Evolutionary conservation across 1,284 basidiomycete species (phyloP).

Genomic region (Fomitopsis schrenkii): DNA sequence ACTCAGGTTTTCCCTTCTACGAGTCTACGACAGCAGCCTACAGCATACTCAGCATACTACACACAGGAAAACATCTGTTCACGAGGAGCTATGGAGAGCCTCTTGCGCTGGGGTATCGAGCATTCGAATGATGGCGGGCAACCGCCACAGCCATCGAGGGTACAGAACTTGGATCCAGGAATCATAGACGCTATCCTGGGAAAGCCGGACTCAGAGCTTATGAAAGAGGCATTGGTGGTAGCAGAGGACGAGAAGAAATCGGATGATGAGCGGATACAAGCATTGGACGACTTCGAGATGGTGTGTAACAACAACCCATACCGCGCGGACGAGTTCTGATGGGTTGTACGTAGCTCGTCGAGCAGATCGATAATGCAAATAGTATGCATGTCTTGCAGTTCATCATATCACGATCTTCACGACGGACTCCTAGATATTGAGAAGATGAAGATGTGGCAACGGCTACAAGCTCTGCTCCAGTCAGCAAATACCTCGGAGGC

Average conservation of each 20-base stretch:
- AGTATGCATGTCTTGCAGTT: conserved; percentile 40
- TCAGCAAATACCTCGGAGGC: conserved; percentile 50
- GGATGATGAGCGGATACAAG: conserved; percentile 70
- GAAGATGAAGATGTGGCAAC: conserved; percentile 83
- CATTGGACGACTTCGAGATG: conserved; percentile 96
- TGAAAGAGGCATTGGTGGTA: conserved; percentile 82
- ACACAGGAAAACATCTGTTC: neutral
- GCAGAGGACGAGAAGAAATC: conserved; percentile 61
- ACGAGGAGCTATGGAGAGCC: conserved; percentile 53
- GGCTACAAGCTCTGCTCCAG: conserved; percentile 66
- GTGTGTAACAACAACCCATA: conserved; percentile 35
- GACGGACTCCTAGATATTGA: conserved; percentile 59
- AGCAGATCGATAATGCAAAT: conserved; percentile 95
- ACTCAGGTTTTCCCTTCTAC: neutral
- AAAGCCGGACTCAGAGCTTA: conserved; percentile 77
- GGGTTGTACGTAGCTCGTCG: conserved; percentile 61
- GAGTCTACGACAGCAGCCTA: neutral
- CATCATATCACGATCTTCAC: neutral
- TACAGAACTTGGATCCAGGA: conserved; percentile 64
- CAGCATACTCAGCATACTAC: neutral
- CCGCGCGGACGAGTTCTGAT: neutral
- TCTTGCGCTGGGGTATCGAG: conserved; percentile 74
- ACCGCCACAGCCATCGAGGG: conserved; percentile 22
- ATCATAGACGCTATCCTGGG: conserved; percentile 87
- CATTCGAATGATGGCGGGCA: conserved; percentile 42